Percentiles rank a stretch among this genome's conserved stretches.
phyloP scores from a whole-genome alignment of 768 basidiomycete species.

The Lactifluus volemus region DNA sequence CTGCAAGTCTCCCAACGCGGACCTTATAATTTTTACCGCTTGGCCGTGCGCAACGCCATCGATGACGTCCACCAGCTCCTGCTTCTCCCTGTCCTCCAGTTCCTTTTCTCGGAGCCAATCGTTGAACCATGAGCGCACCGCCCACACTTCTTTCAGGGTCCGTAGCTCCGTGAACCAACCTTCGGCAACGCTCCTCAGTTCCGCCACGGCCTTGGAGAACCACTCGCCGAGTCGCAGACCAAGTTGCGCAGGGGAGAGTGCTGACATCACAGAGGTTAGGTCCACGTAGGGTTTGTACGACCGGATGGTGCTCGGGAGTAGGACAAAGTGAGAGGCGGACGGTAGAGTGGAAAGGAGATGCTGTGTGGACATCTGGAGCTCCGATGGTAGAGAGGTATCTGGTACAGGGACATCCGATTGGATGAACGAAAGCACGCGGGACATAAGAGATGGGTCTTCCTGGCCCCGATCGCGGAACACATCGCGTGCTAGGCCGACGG shows the following conservation, averaged over 20 bases:
- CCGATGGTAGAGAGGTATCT: conserved; percentile 33
- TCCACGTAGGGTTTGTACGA: conserved; percentile 85
- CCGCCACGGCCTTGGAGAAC: conserved; percentile 47
- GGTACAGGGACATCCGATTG: conserved; percentile 39
- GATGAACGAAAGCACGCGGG: conserved; percentile 49
- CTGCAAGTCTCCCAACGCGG: conserved; percentile 36
- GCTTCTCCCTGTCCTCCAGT: conserved; percentile 43
- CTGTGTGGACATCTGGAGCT: conserved; percentile 57
- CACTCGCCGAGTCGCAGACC: conserved; percentile 47
- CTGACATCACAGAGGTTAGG: conserved; percentile 47
- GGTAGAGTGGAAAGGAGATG: conserved; percentile 62
- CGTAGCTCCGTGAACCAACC: conserved; percentile 53
- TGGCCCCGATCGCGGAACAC: conserved; percentile 41
- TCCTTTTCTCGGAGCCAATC: conserved; percentile 35
- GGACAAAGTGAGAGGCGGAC: conserved; percentile 73
- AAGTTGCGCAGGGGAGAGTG: conserved; percentile 37
- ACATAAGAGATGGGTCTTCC: conserved; percentile 39
- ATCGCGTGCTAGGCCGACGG: conserved; percentile 45
- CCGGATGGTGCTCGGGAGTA: conserved; percentile 62
- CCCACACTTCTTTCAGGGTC: conserved; percentile 65
- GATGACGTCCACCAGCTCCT: conserved; percentile 35
- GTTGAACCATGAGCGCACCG: conserved; percentile 43
- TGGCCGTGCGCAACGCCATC: conserved; percentile 48
- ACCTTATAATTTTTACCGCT: conserved; percentile 51
- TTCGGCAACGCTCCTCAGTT: conserved; percentile 36